A percentile compares a stretch with the other conserved stretches of the same genome.
Conservation (phyloP, 2,329 filamentous ascomycete genomes). For the Chaetomiaceae sp. region DNA sequence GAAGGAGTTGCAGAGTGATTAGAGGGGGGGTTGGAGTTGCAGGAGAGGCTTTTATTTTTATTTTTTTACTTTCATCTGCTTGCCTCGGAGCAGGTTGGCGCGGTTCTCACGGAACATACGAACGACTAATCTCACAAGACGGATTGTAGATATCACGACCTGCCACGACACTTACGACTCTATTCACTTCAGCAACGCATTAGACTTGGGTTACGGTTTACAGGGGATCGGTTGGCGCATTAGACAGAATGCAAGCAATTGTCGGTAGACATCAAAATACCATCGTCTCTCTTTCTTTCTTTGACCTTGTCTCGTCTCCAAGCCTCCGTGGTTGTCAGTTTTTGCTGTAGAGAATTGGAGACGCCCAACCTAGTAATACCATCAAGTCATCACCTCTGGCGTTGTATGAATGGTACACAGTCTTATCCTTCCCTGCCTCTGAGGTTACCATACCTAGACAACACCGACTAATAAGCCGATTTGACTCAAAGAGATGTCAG, state of each 20-base stretch:
- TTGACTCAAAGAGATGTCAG: no score
- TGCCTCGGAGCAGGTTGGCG: no score
- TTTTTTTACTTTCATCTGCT: no score
- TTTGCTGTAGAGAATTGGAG: no score
- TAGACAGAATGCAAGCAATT: slow-evolving; percentile 28
- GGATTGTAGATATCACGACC: slow-evolving; percentile 16
- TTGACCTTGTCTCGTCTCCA: background rate
- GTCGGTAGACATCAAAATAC: slow-evolving; percentile 13
- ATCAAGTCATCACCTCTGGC: background rate
- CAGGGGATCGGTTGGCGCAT: background rate
- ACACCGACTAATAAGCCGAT: no score
- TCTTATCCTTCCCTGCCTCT: background rate
- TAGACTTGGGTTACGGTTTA: slow-evolving; percentile 13
- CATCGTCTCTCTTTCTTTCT: background rate
- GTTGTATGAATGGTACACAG: background rate
- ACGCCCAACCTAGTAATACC: no score
- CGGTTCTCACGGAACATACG: no score
- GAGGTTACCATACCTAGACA: background rate
- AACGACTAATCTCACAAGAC: background rate
- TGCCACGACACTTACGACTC: slow-evolving; percentile 11
- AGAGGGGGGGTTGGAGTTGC: no score
- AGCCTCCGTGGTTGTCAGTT: no score
- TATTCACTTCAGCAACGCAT: slow-evolving; percentile 9
- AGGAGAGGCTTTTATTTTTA: no score
- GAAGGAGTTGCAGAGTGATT: background rate